Percentiles rank a stretch among this genome's conserved stretches.
Conservation (phyloP, 345 rosid species). For the Rhodamnia argentea region DNA sequence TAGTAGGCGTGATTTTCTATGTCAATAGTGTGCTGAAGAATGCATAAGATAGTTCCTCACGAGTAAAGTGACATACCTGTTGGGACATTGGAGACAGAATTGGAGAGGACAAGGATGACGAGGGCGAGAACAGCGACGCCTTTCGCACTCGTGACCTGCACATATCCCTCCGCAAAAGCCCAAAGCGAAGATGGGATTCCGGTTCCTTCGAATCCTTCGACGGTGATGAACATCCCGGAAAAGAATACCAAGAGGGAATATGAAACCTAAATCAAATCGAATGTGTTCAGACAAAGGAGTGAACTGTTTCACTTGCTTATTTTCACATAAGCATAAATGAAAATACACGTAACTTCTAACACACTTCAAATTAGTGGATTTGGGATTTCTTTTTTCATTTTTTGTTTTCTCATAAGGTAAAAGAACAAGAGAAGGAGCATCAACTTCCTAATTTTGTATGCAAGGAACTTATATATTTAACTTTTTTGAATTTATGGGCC, state of each 20-base stretch:
- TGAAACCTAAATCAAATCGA: constrained; percentile 35
- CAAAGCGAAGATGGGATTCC: constrained; percentile 68
- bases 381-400: background rate
- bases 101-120: constrained; percentile 14
- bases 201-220: constrained; percentile 65
- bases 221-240: constrained; percentile 80
- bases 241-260: constrained; percentile 71
- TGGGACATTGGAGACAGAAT: constrained; percentile 13
- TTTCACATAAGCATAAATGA: background rate
- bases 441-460: background rate
- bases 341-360: background rate
- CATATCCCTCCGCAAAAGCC: constrained; percentile 62
- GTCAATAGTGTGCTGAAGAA: background rate
- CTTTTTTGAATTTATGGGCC: background rate
- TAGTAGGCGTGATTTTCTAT: background rate
- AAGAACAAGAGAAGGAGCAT: background rate
- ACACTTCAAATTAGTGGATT: background rate
- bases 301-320: background rate
- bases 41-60: background rate
- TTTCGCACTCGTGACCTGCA: constrained; percentile 23
- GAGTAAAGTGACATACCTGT: constrained; percentile 1
- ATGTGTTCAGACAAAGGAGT: background rate
- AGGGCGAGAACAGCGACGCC: constrained; percentile 22
- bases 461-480: background rate
- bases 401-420: background rate